phyloP scores from a whole-genome alignment of 371 early-diverging fungal species.

The Blastocladiella emersonii region DNA sequence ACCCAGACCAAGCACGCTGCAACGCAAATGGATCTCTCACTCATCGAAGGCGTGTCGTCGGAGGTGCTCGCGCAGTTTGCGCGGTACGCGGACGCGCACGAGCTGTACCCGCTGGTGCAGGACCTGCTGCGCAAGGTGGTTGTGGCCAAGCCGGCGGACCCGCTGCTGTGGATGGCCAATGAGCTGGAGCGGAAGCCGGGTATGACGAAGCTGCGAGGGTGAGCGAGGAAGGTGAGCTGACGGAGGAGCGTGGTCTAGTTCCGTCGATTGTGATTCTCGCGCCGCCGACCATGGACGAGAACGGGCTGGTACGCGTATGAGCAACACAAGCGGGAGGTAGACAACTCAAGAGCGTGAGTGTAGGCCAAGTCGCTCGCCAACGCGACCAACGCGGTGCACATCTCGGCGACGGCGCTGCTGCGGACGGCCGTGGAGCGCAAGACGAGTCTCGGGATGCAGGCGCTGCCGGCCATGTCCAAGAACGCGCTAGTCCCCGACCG shows the following conservation, averaged over 20 bases:
- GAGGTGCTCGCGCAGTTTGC: too few species aligned
- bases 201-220: too few species aligned
- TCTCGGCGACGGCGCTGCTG: constrained; percentile 20
- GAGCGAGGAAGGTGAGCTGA: too few species aligned
- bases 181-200: neutral
- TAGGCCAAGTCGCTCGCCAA: constrained; percentile 18
- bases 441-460: constrained; percentile 25
- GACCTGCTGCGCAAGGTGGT: constrained; percentile 15
- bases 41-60: too few species aligned
- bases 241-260: neutral
- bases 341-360: neutral
- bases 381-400: constrained; percentile 17
- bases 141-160: constrained; percentile 23
- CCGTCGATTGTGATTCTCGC: constrained; percentile 17
- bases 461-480: constrained; percentile 22
- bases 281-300: constrained; percentile 20
- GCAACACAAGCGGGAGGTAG: neutral
- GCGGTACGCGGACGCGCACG: constrained; percentile 27
- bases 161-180: constrained; percentile 26
- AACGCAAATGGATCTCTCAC: too few species aligned
- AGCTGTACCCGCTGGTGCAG: constrained; percentile 26
- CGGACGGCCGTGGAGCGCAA: constrained; percentile 22
- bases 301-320: constrained; percentile 12
- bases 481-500: constrained; percentile 27
- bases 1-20: too few species aligned